These are phyloP conservation scores for Xenosphaeropsis pyriputrescens DNA, from an alignment of 2,329 filamentous ascomycete genomes.

Conservation along the genomic window DNA sequence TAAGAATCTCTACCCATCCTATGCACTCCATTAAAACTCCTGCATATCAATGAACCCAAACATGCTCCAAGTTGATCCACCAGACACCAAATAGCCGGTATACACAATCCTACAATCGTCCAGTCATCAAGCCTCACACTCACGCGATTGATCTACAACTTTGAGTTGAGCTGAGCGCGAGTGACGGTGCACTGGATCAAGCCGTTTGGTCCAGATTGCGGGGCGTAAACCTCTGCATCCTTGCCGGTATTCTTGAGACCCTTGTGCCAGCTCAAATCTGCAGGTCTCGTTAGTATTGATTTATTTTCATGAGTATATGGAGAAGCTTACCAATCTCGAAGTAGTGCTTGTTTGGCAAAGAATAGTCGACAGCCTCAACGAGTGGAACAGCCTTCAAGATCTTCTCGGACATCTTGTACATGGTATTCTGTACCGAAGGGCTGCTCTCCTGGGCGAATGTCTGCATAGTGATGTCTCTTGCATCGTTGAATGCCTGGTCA, in stretches of 20 bases:
- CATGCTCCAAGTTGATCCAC: too few relatives aligned
- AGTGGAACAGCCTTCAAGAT: slow-evolving; percentile 66
- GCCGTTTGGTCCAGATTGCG: slow-evolving; percentile 85
- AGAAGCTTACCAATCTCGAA: slow-evolving; percentile 71
- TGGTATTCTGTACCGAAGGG: slow-evolving; percentile 88
- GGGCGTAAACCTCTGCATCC: slow-evolving; percentile 89
- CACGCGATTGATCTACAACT: neutral
- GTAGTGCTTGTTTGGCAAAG: slow-evolving; percentile 95
- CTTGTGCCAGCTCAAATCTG: slow-evolving; percentile 95
- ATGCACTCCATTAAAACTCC: too few relatives aligned
- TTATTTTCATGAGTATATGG: slow-evolving; percentile 2
- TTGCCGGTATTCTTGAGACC: slow-evolving; percentile 87
- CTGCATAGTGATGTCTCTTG: slow-evolving; percentile 76
- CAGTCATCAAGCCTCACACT: too few relatives aligned
- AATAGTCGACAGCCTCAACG: slow-evolving; percentile 62
- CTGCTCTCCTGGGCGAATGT: slow-evolving; percentile 83
- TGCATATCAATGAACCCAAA: too few relatives aligned
- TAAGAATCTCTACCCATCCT: too few relatives aligned
- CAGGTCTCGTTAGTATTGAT: slow-evolving; percentile 6
- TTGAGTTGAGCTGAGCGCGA: slow-evolving; percentile 21
- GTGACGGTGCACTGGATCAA: slow-evolving; percentile 88
- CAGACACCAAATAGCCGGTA: too few relatives aligned
- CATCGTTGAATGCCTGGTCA: slow-evolving; percentile 62
- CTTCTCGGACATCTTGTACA: slow-evolving; percentile 95
- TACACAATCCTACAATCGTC: too few relatives aligned